Base-by-base conservation (phyloP, 306 rosid genomes). In the Urtica urens region DNA sequence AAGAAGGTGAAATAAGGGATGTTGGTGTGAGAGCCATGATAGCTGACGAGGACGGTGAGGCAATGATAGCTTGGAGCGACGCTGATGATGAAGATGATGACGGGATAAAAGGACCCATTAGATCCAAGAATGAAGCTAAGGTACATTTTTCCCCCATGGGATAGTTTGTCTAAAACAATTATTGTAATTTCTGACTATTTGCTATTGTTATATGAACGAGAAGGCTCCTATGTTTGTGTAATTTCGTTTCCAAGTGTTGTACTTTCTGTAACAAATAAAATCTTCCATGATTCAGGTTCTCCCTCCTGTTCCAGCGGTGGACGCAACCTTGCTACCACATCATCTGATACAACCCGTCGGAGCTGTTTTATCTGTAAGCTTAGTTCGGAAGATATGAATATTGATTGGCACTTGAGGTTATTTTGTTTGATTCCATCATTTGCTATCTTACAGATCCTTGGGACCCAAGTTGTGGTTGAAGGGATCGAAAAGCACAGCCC, bases 401-500 rank as follows among this genome's bases (percentile, higher is more conserved):
- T n/a, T n/a, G n/a, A n/a, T n/a, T n/a, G n/a, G n/a, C n/a, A n/a
- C n/a, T n/a, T n/a, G n/a, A n/a, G n/a, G n/a, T n/a, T n/a, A n/a
- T n/a, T n/a, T n/a, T n/a, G 42, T 23, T 29, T 63, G 47, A 3
- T 27, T 40, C 27, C 46, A 46, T 65, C 31, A 41, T 48, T 61
- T 63, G 38, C 16, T 30, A 40, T 69, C 59, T 49, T 60, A 23
- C 81, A 90, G 99, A 39, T 67, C 44, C 9, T 90, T 7, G 93
- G 82, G 38, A 68, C 75, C 61, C 79, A 73, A 70, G 81, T 85
- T 63, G 67, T 90, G 44, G 93, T 90, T 20, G 95, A 90, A 69
- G 95, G 92, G 39, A 57, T 63, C 26, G 83, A 85, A 75, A 85
- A 79, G 73, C 99, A 90, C 61, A 72, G 44, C 18, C 95, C 95